Evolutionary conservation across 495 filamentous ascomycete genomes (phyloP).

Genomic region (Aspergillus steynii): DNA sequence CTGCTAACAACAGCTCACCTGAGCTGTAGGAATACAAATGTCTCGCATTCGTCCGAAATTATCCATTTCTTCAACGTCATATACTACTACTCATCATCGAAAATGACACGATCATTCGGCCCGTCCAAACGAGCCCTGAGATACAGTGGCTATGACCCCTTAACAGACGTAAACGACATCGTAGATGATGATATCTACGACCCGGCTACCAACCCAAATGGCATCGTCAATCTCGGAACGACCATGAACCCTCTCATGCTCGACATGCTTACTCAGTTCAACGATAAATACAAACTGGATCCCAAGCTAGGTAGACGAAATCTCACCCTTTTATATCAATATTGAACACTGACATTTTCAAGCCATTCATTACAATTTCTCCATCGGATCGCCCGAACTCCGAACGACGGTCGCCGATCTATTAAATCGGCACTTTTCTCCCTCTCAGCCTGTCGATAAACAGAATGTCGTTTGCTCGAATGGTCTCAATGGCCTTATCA

Average conservation of each 20-base stretch:
- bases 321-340: neutral
- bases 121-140: neutral
- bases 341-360: neutral
- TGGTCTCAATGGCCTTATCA: neutral
- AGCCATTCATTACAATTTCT: neutral
- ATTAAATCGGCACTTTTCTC: neutral
- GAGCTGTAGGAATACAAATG: too few species aligned
- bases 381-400: neutral
- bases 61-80: too few species aligned
- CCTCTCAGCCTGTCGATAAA: neutral
- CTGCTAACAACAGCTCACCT: too few species aligned
- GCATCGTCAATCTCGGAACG: conserved; percentile 3
- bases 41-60: too few species aligned
- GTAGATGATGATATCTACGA: neutral
- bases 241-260: neutral
- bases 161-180: neutral
- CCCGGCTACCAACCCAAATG: neutral
- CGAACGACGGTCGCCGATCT: neutral
- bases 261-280: neutral
- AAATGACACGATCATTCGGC: conserved; percentile 41
- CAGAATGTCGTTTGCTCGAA: neutral
- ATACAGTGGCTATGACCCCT: neutral
- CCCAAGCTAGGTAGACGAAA: neutral
- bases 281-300: neutral
- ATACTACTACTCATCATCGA: too few species aligned